These are phyloP conservation scores for Odonthalia washingtoniensis DNA, from an alignment of 31 red algal genomes.

Conservation along the genomic window DNA sequence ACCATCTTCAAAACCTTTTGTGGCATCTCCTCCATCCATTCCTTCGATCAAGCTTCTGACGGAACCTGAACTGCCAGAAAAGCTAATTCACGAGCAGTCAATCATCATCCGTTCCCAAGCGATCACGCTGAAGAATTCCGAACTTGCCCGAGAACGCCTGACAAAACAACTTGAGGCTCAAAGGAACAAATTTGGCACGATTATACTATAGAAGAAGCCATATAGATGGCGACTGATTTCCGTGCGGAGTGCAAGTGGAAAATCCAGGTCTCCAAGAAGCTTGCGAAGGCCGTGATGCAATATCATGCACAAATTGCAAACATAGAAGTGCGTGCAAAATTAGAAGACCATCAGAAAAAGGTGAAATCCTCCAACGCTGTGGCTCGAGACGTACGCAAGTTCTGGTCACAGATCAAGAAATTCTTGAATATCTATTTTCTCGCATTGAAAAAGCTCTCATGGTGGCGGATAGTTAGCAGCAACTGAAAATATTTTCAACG, in stretches of 20 bases:
- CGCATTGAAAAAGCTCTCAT: constrained; percentile 55
- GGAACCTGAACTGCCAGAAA: constrained; percentile 76
- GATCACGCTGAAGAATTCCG: constrained; percentile 89
- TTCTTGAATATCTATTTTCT: constrained; percentile 59
- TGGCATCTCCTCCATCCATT: constrained; percentile 39
- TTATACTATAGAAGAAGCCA: constrained; percentile 89
- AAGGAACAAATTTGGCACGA: constrained; percentile 91
- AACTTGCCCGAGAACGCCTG: constrained; percentile 88
- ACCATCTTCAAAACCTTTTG: constrained; percentile 5
- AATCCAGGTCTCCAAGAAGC: constrained; percentile 61
- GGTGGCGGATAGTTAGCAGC: constrained; percentile 47
- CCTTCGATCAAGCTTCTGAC: constrained; percentile 64
- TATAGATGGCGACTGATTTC: constrained; percentile 95
- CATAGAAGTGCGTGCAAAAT: constrained; percentile 58
- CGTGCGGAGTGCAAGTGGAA: constrained; percentile 93
- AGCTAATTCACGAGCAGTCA: constrained; percentile 83
- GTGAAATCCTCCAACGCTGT: constrained; percentile 59
- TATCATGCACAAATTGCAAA: constrained; percentile 58
- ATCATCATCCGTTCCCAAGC: constrained; percentile 78
- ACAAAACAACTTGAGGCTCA: constrained; percentile 96
- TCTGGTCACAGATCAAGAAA: constrained; percentile 81
- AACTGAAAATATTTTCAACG: constrained; percentile 32
- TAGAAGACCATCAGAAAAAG: constrained; percentile 38
- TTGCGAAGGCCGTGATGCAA: constrained; percentile 65
- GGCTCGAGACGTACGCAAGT: constrained; percentile 81